These are phyloP conservation scores for Dryadomyces sulphureus DNA, from an alignment of 2,329 filamentous ascomycete species.

Conservation along the genomic window DNA sequence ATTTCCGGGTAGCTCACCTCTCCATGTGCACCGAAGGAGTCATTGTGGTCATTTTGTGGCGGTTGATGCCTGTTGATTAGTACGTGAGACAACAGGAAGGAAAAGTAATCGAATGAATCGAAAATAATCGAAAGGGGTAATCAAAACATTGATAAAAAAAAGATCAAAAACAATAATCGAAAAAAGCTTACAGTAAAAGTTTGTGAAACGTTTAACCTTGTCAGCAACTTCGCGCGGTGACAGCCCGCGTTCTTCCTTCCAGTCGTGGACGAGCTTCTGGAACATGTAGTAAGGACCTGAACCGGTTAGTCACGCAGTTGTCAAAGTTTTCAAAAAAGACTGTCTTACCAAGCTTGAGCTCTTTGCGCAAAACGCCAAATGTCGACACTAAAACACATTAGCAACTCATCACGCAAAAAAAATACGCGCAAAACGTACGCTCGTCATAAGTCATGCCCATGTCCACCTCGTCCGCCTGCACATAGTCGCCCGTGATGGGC, in stretches of 20 bases:
- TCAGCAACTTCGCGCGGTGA: slow-evolving; percentile 27
- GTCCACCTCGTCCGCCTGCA: slow-evolving; percentile 30
- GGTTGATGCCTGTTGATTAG: slow-evolving; percentile 29
- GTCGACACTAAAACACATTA: slow-evolving; percentile 9
- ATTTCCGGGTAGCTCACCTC: background rate
- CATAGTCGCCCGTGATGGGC: slow-evolving; percentile 48
- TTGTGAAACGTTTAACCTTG: slow-evolving; percentile 31
- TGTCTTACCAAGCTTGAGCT: slow-evolving; percentile 25
- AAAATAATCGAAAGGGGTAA: no score
- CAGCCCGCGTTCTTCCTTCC: slow-evolving; percentile 22
- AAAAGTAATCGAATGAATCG: no score
- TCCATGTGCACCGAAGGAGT: slow-evolving; percentile 39
- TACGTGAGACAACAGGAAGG: background rate
- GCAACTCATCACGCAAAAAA: background rate
- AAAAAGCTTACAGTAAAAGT: slow-evolving; percentile 26
- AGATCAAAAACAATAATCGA: no score
- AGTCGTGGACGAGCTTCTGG: slow-evolving; percentile 28
- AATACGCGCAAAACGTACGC: slow-evolving; percentile 7
- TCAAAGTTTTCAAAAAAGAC: background rate
- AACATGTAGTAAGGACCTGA: slow-evolving; percentile 28
- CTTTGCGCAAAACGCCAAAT: slow-evolving; percentile 25
- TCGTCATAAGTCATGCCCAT: slow-evolving; percentile 40
- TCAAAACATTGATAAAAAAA: no score
- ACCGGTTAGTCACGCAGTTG: background rate
- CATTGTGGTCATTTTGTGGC: slow-evolving; percentile 50